phyloP scores from a whole-genome alignment of 225 moss, liverwort and hornwort species.

The Bryum argenteum region DNA sequence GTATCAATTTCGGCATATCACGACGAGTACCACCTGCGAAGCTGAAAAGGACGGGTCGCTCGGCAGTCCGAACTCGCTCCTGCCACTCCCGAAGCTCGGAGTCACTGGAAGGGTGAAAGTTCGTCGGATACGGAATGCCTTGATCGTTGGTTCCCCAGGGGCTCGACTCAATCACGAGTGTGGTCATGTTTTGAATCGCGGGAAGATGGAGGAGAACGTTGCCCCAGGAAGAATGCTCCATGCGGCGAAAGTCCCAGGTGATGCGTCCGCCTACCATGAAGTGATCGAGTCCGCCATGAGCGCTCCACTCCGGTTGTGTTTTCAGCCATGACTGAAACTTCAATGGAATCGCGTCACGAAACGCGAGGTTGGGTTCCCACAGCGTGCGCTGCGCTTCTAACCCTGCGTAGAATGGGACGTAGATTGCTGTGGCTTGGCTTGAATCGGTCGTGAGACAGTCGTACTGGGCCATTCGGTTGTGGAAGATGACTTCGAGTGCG shows the following conservation, averaged over 20 bases:
- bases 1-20: slow-evolving; percentile 37
- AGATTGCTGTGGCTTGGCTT: slow-evolving; percentile 37
- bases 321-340: slow-evolving; percentile 44
- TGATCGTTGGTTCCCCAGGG: slow-evolving; percentile 45
- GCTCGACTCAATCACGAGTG: slow-evolving; percentile 52
- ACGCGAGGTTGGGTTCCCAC: slow-evolving; percentile 27
- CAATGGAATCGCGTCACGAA: slow-evolving; percentile 38
- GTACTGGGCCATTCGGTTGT: slow-evolving; percentile 63
- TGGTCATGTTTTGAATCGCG: slow-evolving; percentile 51
- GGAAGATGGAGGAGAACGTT: slow-evolving; percentile 52
- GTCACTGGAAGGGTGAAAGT: slow-evolving; percentile 55
- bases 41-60: slow-evolving; percentile 38
- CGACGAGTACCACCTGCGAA: slow-evolving; percentile 55
- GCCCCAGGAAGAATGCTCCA: slow-evolving; percentile 31
- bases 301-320: slow-evolving; percentile 44
- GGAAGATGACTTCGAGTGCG: slow-evolving; percentile 53
- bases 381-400: slow-evolving; percentile 57
- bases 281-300: slow-evolving; percentile 45
- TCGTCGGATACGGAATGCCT: slow-evolving; percentile 57
- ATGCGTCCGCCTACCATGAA: slow-evolving; percentile 60
- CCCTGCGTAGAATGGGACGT: slow-evolving; percentile 62
- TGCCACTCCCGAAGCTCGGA: slow-evolving; percentile 50
- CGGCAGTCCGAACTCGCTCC: slow-evolving; percentile 19
- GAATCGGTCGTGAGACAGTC: slow-evolving; percentile 49
- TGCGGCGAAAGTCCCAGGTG: slow-evolving; percentile 62